Percentiles rank a stretch among this genome's conserved stretches.
Evolutionary conservation across 1,284 basidiomycete genomes (phyloP).

Genomic region (Coniferiporia weirii): DNA sequence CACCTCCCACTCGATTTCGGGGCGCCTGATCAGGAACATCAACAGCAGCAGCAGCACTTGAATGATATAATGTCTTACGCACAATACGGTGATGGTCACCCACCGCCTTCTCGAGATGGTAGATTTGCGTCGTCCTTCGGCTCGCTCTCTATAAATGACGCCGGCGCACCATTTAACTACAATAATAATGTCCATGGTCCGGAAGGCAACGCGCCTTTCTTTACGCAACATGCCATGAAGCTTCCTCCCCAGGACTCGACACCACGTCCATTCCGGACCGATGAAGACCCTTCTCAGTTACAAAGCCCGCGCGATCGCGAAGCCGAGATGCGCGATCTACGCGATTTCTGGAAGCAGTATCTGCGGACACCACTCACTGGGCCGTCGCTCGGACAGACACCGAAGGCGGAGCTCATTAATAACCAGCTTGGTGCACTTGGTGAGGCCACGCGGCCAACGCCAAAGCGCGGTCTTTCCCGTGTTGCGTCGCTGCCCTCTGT

Average conservation of each 20-base stretch:
- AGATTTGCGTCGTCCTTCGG: conserved; percentile 17
- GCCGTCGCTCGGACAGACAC: conserved; percentile 30
- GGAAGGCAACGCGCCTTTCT: conserved; percentile 17
- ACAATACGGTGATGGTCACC: conserved; percentile 5
- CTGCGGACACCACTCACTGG: conserved; percentile 64
- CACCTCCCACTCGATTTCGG: conserved; percentile 18
- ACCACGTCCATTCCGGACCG: conserved; percentile 14
- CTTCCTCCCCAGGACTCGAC: conserved; percentile 19
- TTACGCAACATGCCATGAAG: conserved; percentile 17
- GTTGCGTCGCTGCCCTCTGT: conserved; percentile 62
- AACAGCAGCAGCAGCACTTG: conserved; percentile 4
- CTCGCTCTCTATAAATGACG: conserved; percentile 12
- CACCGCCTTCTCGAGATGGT: conserved; percentile 16
- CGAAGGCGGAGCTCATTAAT: conserved; percentile 18
- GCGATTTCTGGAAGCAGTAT: conserved; percentile 72
- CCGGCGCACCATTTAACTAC: conserved; percentile 9
- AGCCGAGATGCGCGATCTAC: conserved; percentile 50
- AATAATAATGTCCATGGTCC: conserved; percentile 1
- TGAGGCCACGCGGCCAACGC: conserved; percentile 21
- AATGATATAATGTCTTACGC: conserved; percentile 2
- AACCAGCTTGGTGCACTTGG: conserved; percentile 17
- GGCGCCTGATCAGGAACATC: not conserved
- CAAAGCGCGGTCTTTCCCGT: conserved; percentile 39
- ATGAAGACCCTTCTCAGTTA: conserved; percentile 6
- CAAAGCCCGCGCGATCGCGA: conserved; percentile 31